These are phyloP conservation scores for Myriosclerotinia scirpicola DNA, from an alignment of 2,329 filamentous ascomycete species.

Conservation along the genomic window DNA sequence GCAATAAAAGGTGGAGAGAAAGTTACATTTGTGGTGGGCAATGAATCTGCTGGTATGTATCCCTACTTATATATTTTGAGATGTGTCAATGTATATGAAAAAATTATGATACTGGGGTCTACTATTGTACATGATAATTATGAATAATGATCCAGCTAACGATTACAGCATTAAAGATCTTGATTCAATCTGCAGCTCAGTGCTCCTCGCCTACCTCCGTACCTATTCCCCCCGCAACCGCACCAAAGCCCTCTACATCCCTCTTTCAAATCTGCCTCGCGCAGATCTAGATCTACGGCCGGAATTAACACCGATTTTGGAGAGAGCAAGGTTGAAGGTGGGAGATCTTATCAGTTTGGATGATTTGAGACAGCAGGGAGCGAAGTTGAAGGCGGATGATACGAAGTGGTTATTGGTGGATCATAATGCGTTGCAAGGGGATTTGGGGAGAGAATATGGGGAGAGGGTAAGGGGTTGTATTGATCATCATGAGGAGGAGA, in stretches of 20 bases:
- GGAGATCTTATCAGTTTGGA: constrained; percentile 65
- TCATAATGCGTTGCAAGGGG: constrained; percentile 71
- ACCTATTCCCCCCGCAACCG: constrained; percentile 51
- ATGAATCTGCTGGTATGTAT: constrained; percentile 62
- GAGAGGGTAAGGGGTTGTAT: constrained; percentile 62
- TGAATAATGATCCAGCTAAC: background rate
- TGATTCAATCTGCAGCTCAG: constrained; percentile 73
- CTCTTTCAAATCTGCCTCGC: constrained; percentile 68
- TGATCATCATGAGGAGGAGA: constrained; percentile 79
- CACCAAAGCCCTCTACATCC: constrained; percentile 58
- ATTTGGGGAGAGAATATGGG: constrained; percentile 54
- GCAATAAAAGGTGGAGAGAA: constrained; percentile 48
- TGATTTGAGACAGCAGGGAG: constrained; percentile 57
- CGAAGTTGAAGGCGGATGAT: constrained; percentile 42
- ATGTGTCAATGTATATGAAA: background rate
- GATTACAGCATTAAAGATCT: constrained; percentile 56
- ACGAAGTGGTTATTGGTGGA: constrained; percentile 75
- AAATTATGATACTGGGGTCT: background rate
- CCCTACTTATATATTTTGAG: background rate
- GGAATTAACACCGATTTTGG: constrained; percentile 67
- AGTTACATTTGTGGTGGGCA: constrained; percentile 63
- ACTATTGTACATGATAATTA: background rate
- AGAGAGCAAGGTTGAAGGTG: constrained; percentile 56
- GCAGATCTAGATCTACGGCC: constrained; percentile 70
- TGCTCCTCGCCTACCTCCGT: constrained; percentile 73